Conservation (phyloP, 441 rosid genomes). For the Cnidoscolus chayamansa region DNA sequence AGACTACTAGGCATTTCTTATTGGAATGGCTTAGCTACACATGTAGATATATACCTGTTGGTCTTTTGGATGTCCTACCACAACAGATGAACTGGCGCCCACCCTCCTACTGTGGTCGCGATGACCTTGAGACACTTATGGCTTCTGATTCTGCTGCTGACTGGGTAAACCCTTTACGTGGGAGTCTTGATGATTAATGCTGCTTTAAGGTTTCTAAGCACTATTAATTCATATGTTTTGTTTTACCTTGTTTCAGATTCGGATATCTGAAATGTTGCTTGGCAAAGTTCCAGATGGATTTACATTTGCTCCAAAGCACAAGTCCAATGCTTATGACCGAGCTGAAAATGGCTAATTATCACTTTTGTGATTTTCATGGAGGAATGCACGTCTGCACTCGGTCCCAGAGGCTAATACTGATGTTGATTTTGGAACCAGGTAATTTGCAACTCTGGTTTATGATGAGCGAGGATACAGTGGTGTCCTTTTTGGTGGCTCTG, state of each 20-base stretch:
- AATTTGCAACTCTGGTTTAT: neutral
- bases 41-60: constrained; percentile 78
- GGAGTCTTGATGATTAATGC: neutral
- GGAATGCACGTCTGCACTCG: neutral
- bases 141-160: constrained; percentile 94
- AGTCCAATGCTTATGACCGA: constrained; percentile 82
- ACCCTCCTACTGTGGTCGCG: constrained; percentile 81
- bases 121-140: constrained; percentile 92
- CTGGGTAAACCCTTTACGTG: constrained; percentile 51
- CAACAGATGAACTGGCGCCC: constrained; percentile 87
- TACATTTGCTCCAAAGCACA: constrained; percentile 89
- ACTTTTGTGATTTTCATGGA: neutral
- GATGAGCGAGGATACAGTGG: neutral
- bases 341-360: constrained; percentile 76
- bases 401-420: neutral
- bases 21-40: constrained; percentile 95
- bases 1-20: constrained; percentile 88
- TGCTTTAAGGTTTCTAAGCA: neutral
- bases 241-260: constrained; percentile 42
- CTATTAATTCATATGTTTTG: neutral
- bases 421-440: neutral
- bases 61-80: constrained; percentile 79
- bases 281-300: constrained; percentile 90
- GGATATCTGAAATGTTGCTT: constrained; percentile 83
- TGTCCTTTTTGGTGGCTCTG: neutral